phyloP scores from a whole-genome alignment of 2,329 filamentous ascomycete genomes.

The Tolypocladium tundrense region DNA sequence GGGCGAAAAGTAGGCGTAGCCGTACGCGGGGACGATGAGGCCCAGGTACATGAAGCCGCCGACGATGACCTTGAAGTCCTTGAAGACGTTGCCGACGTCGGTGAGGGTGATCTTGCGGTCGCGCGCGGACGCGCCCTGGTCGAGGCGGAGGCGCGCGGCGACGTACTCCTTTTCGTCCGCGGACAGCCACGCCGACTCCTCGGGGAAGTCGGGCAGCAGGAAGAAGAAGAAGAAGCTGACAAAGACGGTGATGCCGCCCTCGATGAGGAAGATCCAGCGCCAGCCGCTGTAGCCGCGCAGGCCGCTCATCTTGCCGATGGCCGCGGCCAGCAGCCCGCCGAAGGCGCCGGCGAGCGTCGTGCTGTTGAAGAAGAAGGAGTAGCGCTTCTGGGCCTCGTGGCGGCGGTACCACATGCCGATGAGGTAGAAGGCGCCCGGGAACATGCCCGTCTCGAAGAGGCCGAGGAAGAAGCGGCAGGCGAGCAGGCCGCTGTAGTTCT shows the following conservation, averaged over 20 bases:
- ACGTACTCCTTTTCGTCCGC: conserved; percentile 60
- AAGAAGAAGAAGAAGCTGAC: conserved; percentile 57
- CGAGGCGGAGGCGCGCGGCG: conserved; percentile 53
- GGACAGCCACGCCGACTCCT: conserved; percentile 61
- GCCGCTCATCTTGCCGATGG: conserved; percentile 80
- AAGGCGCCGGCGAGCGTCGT: conserved; percentile 76
- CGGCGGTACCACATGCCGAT: conserved; percentile 87
- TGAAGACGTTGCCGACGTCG: conserved; percentile 55
- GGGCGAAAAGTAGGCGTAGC: conserved; percentile 69
- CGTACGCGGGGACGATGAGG: conserved; percentile 65
- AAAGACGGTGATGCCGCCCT: conserved; percentile 54
- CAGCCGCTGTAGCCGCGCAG: conserved; percentile 59
- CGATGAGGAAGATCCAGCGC: conserved; percentile 78
- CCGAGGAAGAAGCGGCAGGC: conserved; percentile 81
- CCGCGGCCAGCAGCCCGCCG: conserved; percentile 73
- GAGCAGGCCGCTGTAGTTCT: conserved; percentile 68
- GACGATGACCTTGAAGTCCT: conserved; percentile 63
- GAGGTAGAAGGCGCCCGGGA: conserved; percentile 52
- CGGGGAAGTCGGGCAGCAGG: conserved; percentile 62
- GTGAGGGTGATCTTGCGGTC: conserved; percentile 49
- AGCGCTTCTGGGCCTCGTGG: conserved; percentile 80
- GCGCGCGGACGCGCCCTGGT: conserved; percentile 57
- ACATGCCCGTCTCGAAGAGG: conserved; percentile 65
- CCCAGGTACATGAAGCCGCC: conserved; percentile 77
- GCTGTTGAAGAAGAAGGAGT: conserved; percentile 85